Conservation (phyloP, 495 filamentous ascomycete species). For the Lepidopterella palustris region DNA sequence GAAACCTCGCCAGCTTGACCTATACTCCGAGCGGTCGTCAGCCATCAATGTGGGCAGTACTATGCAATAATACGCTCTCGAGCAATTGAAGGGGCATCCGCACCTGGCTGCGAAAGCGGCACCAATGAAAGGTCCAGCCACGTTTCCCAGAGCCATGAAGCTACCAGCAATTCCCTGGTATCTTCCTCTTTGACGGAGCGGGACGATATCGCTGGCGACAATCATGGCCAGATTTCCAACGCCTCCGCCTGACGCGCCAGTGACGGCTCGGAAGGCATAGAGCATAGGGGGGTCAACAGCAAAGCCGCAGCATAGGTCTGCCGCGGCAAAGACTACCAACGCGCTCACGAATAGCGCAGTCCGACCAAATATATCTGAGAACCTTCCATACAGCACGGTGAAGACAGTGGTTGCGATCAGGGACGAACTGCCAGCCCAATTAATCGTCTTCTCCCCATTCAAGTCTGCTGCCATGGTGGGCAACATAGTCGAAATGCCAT, state of each 20-base stretch:
- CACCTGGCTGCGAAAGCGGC: constrained; percentile 31
- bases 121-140: constrained; percentile 29
- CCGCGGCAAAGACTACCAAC: constrained; percentile 25
- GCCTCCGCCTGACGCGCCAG: constrained; percentile 25
- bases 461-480: constrained; percentile 35
- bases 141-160: constrained; percentile 30
- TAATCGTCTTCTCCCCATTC: constrained; percentile 27
- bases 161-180: constrained; percentile 35
- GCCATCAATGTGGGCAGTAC: too few relatives aligned
- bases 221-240: constrained; percentile 34
- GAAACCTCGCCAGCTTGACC: too few relatives aligned
- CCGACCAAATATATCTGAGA: constrained; percentile 39
- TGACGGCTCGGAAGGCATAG: constrained; percentile 20
- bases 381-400: constrained; percentile 35
- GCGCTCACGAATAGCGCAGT: constrained; percentile 27
- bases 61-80: too few relatives aligned
- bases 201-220: constrained; percentile 32
- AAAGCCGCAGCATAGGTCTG: constrained; percentile 29
- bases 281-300: constrained; percentile 22
- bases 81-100: too few relatives aligned
- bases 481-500: constrained; percentile 31
- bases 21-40: too few relatives aligned
- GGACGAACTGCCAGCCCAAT: constrained; percentile 35
- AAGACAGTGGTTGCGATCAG: constrained; percentile 33
- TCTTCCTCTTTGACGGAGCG: constrained; percentile 33